Evolutionary conservation across 495 filamentous ascomycete species (phyloP).

Genomic region (Elaphomyces granulatus): DNA sequence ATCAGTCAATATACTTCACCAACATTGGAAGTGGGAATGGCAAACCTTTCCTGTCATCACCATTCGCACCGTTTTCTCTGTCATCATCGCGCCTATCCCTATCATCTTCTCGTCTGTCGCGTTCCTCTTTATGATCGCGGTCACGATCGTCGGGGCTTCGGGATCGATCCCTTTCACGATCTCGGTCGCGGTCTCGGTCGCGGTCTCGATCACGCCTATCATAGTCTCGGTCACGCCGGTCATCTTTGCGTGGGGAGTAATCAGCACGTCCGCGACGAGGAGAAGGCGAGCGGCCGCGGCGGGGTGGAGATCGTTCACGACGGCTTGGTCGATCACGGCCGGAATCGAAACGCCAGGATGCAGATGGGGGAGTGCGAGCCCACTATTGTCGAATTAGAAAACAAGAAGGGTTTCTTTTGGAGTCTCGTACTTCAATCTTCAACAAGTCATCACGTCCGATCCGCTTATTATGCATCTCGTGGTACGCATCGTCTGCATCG

Average conservation of each 20-base stretch:
- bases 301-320: constrained; percentile 67
- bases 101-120: constrained; percentile 57
- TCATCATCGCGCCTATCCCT: constrained; percentile 44
- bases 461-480: constrained; percentile 99
- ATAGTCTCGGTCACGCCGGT: constrained; percentile 65
- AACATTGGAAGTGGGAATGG: too few relatives aligned
- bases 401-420: not conserved
- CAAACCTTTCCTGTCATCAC: constrained; percentile 86
- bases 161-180: constrained; percentile 45
- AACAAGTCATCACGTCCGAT: constrained; percentile 89
- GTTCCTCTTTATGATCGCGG: constrained; percentile 59
- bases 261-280: constrained; percentile 65
- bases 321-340: constrained; percentile 49
- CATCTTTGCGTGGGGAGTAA: constrained; percentile 83
- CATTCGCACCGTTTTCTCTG: constrained; percentile 33
- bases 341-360: constrained; percentile 95
- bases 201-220: constrained; percentile 58
- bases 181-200: constrained; percentile 51
- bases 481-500: constrained; percentile 97
- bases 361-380: constrained; percentile 95
- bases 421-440: constrained; percentile 86
- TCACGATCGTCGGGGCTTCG: constrained; percentile 42
- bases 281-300: constrained; percentile 57
- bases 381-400: constrained; percentile 42
- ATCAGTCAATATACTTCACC: constrained; percentile 9